Evolutionary conservation across 176 grass and related monocot genomes (phyloP).

Genomic region (Ensete ventricosum): DNA sequence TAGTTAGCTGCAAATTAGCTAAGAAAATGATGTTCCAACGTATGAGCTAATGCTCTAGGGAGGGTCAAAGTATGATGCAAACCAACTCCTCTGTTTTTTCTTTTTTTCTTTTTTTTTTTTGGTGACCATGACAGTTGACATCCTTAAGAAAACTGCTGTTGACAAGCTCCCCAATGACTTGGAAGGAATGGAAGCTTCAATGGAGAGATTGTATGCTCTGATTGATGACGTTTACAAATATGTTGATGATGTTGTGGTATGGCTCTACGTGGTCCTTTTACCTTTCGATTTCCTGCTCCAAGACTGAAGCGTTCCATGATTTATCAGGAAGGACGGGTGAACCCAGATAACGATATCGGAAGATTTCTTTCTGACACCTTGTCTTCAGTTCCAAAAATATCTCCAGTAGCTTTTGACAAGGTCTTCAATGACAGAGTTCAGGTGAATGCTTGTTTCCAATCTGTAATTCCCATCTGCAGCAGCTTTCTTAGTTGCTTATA

Average conservation of each 20-base stretch:
- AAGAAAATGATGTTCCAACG: too few relatives aligned
- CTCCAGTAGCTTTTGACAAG: slow-evolving; percentile 68
- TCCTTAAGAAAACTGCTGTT: slow-evolving; percentile 64
- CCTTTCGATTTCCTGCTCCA: background rate
- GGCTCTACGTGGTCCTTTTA: background rate
- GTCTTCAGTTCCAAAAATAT: slow-evolving; percentile 65
- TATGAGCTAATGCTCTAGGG: too few relatives aligned
- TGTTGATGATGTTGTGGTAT: slow-evolving; percentile 82
- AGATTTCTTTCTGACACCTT: slow-evolving; percentile 56
- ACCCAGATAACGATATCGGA: slow-evolving; percentile 59
- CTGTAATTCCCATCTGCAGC: background rate
- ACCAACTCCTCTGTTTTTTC: background rate
- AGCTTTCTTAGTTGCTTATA: too few relatives aligned
- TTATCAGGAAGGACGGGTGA: slow-evolving; percentile 54
- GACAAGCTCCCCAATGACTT: slow-evolving; percentile 87
- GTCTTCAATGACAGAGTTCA: slow-evolving; percentile 89
- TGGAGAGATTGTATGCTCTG: slow-evolving; percentile 63
- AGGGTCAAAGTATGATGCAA: too few relatives aligned
- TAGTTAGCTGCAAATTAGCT: too few relatives aligned
- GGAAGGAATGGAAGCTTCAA: slow-evolving; percentile 81
- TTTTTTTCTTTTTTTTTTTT: background rate
- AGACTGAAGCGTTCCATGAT: background rate
- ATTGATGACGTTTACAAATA: slow-evolving; percentile 94
- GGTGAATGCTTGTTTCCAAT: slow-evolving; percentile 25
- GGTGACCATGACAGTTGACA: slow-evolving; percentile 35